These are phyloP conservation scores for Ceratobasidium sp. DNA, from an alignment of 1,284 basidiomycete species.

Conservation along the genomic window DNA sequence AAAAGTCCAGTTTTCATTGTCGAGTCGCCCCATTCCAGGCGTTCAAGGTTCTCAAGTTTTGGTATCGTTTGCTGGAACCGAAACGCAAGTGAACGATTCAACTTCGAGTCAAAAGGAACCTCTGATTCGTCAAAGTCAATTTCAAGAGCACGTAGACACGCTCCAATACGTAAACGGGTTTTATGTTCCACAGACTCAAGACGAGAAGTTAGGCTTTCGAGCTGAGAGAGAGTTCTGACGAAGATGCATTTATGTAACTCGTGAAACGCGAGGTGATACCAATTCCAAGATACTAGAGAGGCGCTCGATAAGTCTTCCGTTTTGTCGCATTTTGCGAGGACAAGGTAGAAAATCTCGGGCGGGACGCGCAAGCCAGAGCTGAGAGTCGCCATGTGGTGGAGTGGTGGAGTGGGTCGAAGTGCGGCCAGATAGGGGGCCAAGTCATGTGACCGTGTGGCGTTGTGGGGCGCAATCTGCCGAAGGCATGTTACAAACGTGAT, in stretches of 20 bases:
- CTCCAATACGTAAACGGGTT: not conserved
- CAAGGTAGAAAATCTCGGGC: not conserved
- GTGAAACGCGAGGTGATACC: not conserved
- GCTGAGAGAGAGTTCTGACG: not conserved
- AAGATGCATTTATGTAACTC: not conserved
- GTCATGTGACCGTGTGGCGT: no score
- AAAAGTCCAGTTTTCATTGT: not conserved
- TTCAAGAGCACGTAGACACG: not conserved
- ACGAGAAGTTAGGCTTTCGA: not conserved
- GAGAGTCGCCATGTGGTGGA: not conserved
- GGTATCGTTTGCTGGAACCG: not conserved
- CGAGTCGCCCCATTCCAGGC: not conserved
- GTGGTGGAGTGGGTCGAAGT: no score
- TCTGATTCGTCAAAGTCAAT: not conserved
- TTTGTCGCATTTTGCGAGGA: not conserved
- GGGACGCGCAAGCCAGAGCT: not conserved
- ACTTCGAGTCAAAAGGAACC: not conserved
- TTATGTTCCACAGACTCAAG: not conserved
- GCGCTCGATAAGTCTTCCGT: not conserved
- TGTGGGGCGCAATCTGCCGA: no score
- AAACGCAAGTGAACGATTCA: not conserved
- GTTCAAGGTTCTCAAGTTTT: not conserved
- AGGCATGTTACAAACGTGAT: no score
- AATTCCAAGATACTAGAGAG: not conserved
- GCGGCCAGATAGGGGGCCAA: no score